Percentiles rank a stretch among this genome's conserved stretches.
Evolutionary conservation across 371 early-diverging fungal species (phyloP).

Genomic region (Syncephalastrum racemosum): DNA sequence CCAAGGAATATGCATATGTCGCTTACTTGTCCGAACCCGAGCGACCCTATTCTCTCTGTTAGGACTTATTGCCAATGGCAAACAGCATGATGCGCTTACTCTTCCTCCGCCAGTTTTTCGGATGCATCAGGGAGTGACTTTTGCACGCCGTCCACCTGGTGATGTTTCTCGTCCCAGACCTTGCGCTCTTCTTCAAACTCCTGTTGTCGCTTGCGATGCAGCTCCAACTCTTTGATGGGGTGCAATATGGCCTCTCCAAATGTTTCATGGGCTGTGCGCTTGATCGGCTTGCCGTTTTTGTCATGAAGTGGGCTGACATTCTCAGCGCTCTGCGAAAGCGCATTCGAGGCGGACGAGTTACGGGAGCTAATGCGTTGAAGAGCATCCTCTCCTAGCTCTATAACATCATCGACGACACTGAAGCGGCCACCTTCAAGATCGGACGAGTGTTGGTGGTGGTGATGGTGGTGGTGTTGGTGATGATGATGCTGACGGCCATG

Average conservation of each 20-base stretch:
- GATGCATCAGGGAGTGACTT: not conserved
- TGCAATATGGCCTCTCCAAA: constrained; percentile 45
- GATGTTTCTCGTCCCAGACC: constrained; percentile 36
- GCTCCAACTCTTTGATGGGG: constrained; percentile 34
- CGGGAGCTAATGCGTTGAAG: no score
- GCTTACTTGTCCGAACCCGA: constrained; percentile 15
- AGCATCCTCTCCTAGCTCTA: no score
- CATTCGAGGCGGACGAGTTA: no score
- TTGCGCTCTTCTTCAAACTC: constrained; percentile 36
- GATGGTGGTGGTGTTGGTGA: no score
- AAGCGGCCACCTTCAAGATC: no score
- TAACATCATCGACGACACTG: no score
- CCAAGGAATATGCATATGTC: constrained; percentile 8
- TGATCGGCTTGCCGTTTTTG: constrained; percentile 33
- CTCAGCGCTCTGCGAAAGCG: no score
- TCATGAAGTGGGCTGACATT: constrained; percentile 26
- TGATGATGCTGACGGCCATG: no score
- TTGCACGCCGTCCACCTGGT: not conserved
- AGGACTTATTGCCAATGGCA: not conserved
- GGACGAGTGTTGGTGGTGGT: no score
- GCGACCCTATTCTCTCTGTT: constrained; percentile 6
- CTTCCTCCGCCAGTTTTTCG: constrained; percentile 3
- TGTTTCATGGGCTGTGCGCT: constrained; percentile 37
- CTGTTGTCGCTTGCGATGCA: constrained; percentile 34
- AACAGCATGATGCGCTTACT: not conserved